Conservation (phyloP, 2,329 filamentous ascomycete species). For the Colletotrichum abscissum region DNA sequence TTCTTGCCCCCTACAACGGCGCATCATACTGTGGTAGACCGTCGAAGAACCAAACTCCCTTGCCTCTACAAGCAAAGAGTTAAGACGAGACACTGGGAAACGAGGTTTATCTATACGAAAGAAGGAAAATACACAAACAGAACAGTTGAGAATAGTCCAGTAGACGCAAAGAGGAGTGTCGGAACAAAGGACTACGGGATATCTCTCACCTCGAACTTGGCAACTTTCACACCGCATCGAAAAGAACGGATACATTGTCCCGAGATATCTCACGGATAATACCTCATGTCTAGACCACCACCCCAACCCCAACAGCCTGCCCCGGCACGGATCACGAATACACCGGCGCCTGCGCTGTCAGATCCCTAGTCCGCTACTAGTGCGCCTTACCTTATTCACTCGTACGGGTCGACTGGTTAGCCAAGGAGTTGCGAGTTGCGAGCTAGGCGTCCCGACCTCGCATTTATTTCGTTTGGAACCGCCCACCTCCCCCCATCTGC, state of each 20-base stretch:
- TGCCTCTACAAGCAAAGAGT: not conserved
- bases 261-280: constrained; percentile 7
- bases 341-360: constrained; percentile 22
- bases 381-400: constrained; percentile 12
- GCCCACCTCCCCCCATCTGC: not conserved
- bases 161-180: not conserved
- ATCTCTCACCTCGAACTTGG: not conserved
- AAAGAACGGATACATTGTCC: not conserved
- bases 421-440: not conserved
- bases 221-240: not conserved
- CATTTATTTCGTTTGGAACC: not conserved
- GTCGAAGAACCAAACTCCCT: not conserved
- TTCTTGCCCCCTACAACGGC: not conserved
- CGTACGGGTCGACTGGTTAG: not conserved
- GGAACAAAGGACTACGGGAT: not conserved
- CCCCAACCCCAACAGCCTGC: too few relatives aligned
- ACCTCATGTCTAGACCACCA: not conserved
- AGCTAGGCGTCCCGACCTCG: constrained; percentile 18
- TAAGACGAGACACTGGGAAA: not conserved
- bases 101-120: not conserved
- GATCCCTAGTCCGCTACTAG: constrained; percentile 13
- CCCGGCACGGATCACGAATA: constrained; percentile 17
- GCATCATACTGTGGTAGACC: not conserved
- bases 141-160: not conserved
- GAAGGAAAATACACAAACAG: not conserved